Base-by-base conservation (phyloP, 495 filamentous ascomycete species). In the Haplographium delicatum region DNA sequence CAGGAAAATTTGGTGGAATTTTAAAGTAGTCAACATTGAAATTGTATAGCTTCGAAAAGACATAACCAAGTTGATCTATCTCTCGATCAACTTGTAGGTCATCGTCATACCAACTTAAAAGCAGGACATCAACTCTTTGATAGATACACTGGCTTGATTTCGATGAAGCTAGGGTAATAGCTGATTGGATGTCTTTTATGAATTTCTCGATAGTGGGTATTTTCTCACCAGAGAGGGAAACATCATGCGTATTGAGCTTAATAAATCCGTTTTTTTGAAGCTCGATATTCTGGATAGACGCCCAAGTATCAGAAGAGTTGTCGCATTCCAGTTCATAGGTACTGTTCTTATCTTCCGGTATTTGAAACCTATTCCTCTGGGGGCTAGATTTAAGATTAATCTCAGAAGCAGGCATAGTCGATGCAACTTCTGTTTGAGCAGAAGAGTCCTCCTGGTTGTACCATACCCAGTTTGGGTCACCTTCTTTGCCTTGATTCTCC, bases 51-150 rank as follows among this genome's bases (percentile, higher is more conserved):
- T 2, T 19, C 11, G n/a, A 19, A 19, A 63, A 61, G 6, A 61
- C 42, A 1, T 58, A 44, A 5, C 35, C 38, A 20, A 63, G 30
- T 10, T 42, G 33, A 11, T 24, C 34, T 5, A 56, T 46, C 31
- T 61, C 60, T 8, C 39, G 35, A 3, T 58, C 47, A 4, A 61
- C 47, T 8, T 50, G 58, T n/a, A 62, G 56, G 48, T 65, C 53
- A 31, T 65, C 56, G n/a, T 60, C 55, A 1, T 65, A 54, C 64
- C 64, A 67, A 46, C 56, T 63, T 37, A 66, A 47, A 9, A 66
- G 40, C 13, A 66, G 47, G n/a, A 61, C 60, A 45, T 57, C 51
- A 27, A 64, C 62, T 5, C 55, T 52, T 3, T 20, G n/a, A n/a
- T n/a, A 47, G 0, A 28, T 33, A n/a, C 15, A 1, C 4, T 34